A percentile compares a stretch with the other conserved stretches of the same genome.
Evolutionary conservation across 2,329 filamentous ascomycete genomes (phyloP).

Genomic region (Fusarium sp.): DNA sequence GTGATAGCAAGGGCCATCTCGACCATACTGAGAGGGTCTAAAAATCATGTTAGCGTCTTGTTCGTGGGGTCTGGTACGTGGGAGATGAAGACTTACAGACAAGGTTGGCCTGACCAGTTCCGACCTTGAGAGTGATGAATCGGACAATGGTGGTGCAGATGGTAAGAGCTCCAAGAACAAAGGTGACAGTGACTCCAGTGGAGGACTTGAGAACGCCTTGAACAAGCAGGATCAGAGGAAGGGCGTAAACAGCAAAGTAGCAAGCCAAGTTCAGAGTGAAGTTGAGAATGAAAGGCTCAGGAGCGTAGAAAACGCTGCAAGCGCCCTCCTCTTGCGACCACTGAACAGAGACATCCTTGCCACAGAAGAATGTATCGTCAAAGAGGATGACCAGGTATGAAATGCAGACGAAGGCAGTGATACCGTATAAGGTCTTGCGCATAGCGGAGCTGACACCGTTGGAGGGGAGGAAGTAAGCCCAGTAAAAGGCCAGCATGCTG

Average conservation of each 20-base stretch:
- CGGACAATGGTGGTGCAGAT: constrained; percentile 37
- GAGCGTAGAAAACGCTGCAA: constrained; percentile 52
- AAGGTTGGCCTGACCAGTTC: constrained; percentile 40
- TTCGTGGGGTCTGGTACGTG: background rate
- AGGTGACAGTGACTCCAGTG: constrained; percentile 34
- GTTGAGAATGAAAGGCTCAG: constrained; percentile 51
- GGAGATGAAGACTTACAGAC: constrained; percentile 30
- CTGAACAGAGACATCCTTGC: constrained; percentile 50
- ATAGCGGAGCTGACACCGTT: constrained; percentile 43
- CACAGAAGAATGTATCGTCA: constrained; percentile 53
- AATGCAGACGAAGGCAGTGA: constrained; percentile 49
- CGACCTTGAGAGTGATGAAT: constrained; percentile 34
- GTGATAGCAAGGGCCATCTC: constrained; percentile 36
- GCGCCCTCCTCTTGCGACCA: constrained; percentile 53
- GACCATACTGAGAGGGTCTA: constrained; percentile 42
- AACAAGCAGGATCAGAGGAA: constrained; percentile 48
- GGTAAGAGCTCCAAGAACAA: constrained; percentile 34
- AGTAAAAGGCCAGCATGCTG: constrained; percentile 54
- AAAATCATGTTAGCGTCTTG: background rate
- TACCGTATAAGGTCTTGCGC: constrained; percentile 47
- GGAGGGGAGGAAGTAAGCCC: constrained; percentile 48
- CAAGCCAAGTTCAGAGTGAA: constrained; percentile 51
- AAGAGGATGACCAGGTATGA: constrained; percentile 51
- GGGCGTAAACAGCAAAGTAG: constrained; percentile 50
- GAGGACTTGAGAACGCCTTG: constrained; percentile 39